These are phyloP conservation scores for Pichia sp. DNA, from an alignment of 1,139 yeast genomes.

Conservation along the genomic window DNA sequence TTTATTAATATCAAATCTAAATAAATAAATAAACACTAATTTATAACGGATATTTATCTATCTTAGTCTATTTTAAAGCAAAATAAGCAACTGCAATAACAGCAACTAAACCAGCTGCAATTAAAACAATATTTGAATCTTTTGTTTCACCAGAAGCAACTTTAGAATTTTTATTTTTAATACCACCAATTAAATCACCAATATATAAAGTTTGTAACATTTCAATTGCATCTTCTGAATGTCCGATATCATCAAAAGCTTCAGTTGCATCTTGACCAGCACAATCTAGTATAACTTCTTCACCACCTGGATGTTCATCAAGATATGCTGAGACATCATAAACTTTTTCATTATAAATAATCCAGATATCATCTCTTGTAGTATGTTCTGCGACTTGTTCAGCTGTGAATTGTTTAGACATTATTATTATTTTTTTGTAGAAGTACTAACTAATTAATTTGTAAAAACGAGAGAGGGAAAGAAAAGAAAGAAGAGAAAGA, in stretches of 20 bases:
- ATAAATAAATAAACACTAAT: too few species aligned
- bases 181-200: slow-evolving; percentile 52
- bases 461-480: too few species aligned
- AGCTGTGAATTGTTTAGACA: slow-evolving; percentile 42
- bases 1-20: too few species aligned
- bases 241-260: slow-evolving; percentile 95
- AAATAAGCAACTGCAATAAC: slow-evolving; percentile 26
- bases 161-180: slow-evolving; percentile 9
- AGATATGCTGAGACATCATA: slow-evolving; percentile 78
- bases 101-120: slow-evolving; percentile 23
- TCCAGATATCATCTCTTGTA: slow-evolving; percentile 77
- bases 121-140: slow-evolving; percentile 17
- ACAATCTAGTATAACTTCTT: slow-evolving; percentile 84
- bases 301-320: slow-evolving; percentile 99
- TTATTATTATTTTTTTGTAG: slow-evolving; percentile 5
- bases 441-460: too few species aligned
- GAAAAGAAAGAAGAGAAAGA: too few species aligned
- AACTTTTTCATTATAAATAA: slow-evolving; percentile 84
- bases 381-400: slow-evolving; percentile 79
- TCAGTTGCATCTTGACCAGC: slow-evolving; percentile 94
- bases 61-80: slow-evolving; percentile 18
- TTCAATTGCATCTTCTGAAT: slow-evolving; percentile 91
- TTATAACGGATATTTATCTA: too few species aligned
- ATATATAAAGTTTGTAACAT: slow-evolving; percentile 60
- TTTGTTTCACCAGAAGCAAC: slow-evolving; percentile 9